These are phyloP conservation scores for Neonectria neomacrospora DNA, from an alignment of 2,329 filamentous ascomycete species.

Conservation along the genomic window DNA sequence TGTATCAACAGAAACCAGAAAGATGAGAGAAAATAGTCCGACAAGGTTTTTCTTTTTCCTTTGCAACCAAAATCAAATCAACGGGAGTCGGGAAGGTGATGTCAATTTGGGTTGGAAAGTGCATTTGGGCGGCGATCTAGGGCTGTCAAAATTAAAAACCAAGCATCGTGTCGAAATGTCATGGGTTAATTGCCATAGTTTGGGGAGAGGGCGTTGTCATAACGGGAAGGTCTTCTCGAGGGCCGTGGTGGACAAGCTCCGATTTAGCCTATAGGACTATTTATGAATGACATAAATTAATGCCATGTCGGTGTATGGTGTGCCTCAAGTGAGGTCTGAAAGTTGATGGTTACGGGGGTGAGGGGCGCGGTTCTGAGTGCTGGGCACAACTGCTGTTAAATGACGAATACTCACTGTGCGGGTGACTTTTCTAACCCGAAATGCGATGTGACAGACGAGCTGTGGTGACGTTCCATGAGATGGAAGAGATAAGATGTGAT, in stretches of 20 bases:
- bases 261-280: conserved; percentile 39
- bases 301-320: conserved; percentile 10
- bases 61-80: conserved; percentile 34
- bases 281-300: conserved; percentile 44
- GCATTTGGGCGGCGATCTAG: conserved; percentile 39
- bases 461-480: conserved; percentile 11
- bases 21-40: conserved; percentile 44
- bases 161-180: conserved; percentile 34
- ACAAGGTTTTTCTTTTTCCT: conserved; percentile 43
- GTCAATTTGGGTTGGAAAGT: conserved; percentile 39
- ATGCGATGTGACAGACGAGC: conserved; percentile 9
- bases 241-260: conserved; percentile 24
- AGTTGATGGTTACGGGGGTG: too few relatives aligned
- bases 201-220: conserved; percentile 26
- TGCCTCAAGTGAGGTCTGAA: neutral
- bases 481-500: conserved; percentile 18
- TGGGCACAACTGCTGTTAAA: neutral
- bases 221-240: conserved; percentile 20
- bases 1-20: conserved; percentile 45
- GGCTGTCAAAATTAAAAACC: conserved; percentile 39
- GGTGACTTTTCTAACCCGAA: neutral
- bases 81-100: conserved; percentile 42
- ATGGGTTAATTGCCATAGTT: conserved; percentile 26
- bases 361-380: neutral
- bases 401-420: neutral